phyloP scores from a whole-genome alignment of 1,284 basidiomycete species.

The Psilocybe mexicana region DNA sequence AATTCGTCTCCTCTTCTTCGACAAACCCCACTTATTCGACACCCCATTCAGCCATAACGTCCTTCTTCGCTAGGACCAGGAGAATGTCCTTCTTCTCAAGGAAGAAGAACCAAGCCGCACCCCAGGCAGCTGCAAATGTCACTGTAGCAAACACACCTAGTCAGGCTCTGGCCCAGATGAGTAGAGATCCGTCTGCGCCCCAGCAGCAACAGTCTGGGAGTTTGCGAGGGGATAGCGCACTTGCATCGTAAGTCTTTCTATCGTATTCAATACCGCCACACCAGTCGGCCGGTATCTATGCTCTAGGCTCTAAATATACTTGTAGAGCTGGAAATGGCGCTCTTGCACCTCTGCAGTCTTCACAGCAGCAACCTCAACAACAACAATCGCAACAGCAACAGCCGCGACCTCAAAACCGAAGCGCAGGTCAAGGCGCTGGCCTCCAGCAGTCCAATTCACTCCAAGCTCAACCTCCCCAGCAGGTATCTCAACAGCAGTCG shows the following conservation, averaged over 20 bases:
- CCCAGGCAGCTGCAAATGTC: slow-evolving; percentile 44
- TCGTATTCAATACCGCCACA: background rate
- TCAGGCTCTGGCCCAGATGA: slow-evolving; percentile 62
- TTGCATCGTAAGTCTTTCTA: slow-evolving; percentile 42
- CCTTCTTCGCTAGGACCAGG: slow-evolving; percentile 47
- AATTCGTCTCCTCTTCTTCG: background rate
- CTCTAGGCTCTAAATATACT: background rate
- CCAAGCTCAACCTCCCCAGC: slow-evolving; percentile 27
- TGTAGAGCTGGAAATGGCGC: slow-evolving; percentile 19
- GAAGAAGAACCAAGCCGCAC: slow-evolving; percentile 63
- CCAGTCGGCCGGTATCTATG: background rate
- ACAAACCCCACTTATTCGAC: background rate
- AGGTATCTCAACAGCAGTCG: slow-evolving; percentile 17
- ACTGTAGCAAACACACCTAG: slow-evolving; percentile 60
- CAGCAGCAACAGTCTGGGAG: slow-evolving; percentile 30
- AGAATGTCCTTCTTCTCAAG: slow-evolving; percentile 90
- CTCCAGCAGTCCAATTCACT: slow-evolving; percentile 28
- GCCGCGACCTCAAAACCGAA: slow-evolving; percentile 34
- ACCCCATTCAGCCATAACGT: slow-evolving; percentile 35
- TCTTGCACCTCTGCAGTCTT: slow-evolving; percentile 20
- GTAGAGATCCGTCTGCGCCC: slow-evolving; percentile 29
- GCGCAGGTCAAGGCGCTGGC: slow-evolving; percentile 19
- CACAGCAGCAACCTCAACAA: slow-evolving; percentile 21
- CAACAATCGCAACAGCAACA: slow-evolving; percentile 28
- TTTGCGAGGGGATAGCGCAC: slow-evolving; percentile 31